Base-by-base conservation (phyloP, 306 rosid genomes). In the Rosa lucieae region DNA sequence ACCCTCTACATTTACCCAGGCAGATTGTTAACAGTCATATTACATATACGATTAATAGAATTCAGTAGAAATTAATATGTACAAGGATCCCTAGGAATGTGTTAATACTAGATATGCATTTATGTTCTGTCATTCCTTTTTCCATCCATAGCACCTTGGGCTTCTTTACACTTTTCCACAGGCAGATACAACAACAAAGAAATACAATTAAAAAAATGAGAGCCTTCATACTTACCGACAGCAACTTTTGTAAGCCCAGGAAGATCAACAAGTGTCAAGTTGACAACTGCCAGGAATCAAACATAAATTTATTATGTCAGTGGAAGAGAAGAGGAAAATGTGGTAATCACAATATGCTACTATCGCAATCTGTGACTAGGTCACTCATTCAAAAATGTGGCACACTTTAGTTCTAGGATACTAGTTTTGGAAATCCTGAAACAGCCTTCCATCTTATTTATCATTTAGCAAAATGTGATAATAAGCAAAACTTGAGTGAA, bases 211-310 rank as follows among this genome's bases (percentile, higher is more conserved):
- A 21, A 46, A 21, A 53, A 5, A 73, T 63, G 58, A 83, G 68
- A 78, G 29, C 20, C 13, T 5, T 49, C 26, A 47, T 73, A 84
- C 96, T 90, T 82, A 94, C 98, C 98, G 72, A 94, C 94, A 67
- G 98, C 97, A 15, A 94, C 98, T 83, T 94, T 92, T 6, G 98
- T 94, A 72, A 94, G 97, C 77, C 98, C 98, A 35, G 98, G 98
- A 86, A 94, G 98, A 76, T 94, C 98, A 82, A 94, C 80, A 55
- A 92, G 97, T 17, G 98, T 94, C 94, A 94, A 85, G 88, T 94
- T 94, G 77, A 94, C 98, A 90, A 94, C 98, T 94, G 98, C 87
- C 84, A 74, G 74, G n/a, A 75, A 62, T 68, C 63, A 79, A 79
- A 49, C 20, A 51, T 17, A 7, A 74, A 78, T 70, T 51, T 58